A percentile compares a stretch with the other conserved stretches of the same genome.
phyloP scores from a whole-genome alignment of 306 rosid genomes.

The Quercus glauca region DNA sequence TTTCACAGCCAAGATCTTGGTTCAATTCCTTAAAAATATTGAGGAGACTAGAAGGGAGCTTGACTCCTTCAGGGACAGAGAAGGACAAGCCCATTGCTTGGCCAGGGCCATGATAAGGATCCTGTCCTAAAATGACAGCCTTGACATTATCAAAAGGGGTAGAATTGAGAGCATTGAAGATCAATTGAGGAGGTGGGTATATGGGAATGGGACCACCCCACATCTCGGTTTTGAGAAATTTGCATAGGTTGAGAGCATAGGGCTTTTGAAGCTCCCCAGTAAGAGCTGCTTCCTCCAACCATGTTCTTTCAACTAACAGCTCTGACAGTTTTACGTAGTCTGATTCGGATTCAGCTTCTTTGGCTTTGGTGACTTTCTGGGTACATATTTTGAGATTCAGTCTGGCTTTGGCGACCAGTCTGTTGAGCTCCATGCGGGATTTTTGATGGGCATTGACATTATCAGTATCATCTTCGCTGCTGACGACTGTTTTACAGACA shows the following conservation, averaged over 20 bases:
- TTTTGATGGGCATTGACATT: conserved; percentile 23
- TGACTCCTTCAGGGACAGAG: conserved; percentile 87
- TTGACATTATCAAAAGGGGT: conserved; percentile 72
- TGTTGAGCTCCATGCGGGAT: conserved; percentile 59
- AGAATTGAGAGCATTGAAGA: conserved; percentile 89
- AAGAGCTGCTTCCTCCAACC: conserved; percentile 56
- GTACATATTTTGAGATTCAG: conserved; percentile 64
- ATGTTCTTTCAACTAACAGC: conserved; percentile 71
- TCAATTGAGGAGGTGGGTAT: conserved; percentile 77
- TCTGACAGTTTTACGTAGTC: conserved; percentile 54
- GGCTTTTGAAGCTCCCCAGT: conserved; percentile 69
- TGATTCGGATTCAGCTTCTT: conserved; percentile 32
- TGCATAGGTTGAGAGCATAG: conserved; percentile 59
- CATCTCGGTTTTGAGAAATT: conserved; percentile 60
- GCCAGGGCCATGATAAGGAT: conserved; percentile 96
- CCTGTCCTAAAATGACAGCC: conserved; percentile 94
- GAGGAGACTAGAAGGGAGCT: conserved; percentile 81
- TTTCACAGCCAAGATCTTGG: conserved; percentile 81
- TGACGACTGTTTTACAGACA: conserved; percentile 17
- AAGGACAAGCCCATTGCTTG: conserved; percentile 99
- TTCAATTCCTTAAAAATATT: conserved; percentile 85
- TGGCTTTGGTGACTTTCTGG: conserved; percentile 39
- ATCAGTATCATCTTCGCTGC: not conserved
- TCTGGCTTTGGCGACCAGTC: conserved; percentile 59
- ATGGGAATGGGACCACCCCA: conserved; percentile 36